A percentile compares a stretch with the other conserved stretches of the same genome.
Conservation (phyloP, 805 yeast genomes). For the Candida rishiriensis region DNA sequence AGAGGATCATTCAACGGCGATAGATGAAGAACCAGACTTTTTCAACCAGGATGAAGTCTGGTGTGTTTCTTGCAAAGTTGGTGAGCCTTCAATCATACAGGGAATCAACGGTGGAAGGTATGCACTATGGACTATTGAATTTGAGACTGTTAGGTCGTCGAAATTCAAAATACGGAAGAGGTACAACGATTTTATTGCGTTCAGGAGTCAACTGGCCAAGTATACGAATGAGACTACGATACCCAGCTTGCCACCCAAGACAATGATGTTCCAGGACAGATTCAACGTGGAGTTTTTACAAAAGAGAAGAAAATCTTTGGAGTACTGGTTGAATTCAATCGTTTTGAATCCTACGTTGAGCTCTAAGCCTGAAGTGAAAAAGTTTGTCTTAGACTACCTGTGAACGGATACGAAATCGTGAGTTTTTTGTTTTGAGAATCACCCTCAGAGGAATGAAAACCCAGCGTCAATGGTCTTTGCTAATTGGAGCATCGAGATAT, state of each 20-base stretch:
- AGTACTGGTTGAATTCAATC: constrained; percentile 53
- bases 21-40: constrained; percentile 2
- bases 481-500: too few relatives aligned
- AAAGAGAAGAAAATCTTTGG: constrained; percentile 50
- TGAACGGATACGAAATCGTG: not conserved
- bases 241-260: constrained; percentile 51
- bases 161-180: constrained; percentile 50
- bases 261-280: constrained; percentile 23
- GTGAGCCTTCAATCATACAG: constrained; percentile 28
- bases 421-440: too few relatives aligned
- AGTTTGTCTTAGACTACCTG: constrained; percentile 29
- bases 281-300: constrained; percentile 42
- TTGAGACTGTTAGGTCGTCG: constrained; percentile 28
- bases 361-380: constrained; percentile 34
- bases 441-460: too few relatives aligned
- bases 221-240: constrained; percentile 37
- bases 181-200: constrained; percentile 56
- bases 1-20: constrained; percentile 26
- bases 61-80: constrained; percentile 28
- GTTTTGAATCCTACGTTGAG: constrained; percentile 45
- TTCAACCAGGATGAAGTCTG: constrained; percentile 14
- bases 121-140: constrained; percentile 26
- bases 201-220: constrained; percentile 37
- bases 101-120: constrained; percentile 27
- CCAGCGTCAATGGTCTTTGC: too few relatives aligned